Conservation (phyloP, 495 filamentous ascomycete species). For the Ascobolus immersus region DNA sequence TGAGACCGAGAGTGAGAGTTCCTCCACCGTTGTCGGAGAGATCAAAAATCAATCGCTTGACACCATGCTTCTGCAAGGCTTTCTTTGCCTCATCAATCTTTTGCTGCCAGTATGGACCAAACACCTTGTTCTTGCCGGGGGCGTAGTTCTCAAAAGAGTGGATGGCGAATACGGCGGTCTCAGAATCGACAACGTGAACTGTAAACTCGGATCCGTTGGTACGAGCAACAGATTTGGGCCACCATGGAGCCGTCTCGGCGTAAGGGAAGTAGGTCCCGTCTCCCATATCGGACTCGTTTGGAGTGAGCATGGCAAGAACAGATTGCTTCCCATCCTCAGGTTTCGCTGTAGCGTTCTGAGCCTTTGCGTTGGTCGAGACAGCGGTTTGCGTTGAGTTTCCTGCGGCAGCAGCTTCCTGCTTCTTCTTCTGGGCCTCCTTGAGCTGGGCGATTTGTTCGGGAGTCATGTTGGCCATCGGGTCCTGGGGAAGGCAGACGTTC, state of each 20-base stretch:
- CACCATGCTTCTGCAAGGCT: not conserved
- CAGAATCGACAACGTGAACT: constrained; percentile 4
- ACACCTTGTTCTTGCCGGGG: not conserved
- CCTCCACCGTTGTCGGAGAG: constrained; percentile 10
- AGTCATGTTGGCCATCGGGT: not conserved
- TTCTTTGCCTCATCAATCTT: constrained; percentile 3
- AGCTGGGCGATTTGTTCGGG: not conserved
- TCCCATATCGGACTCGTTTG: too few species aligned
- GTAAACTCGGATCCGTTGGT: not conserved
- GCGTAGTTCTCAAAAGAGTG: not conserved
- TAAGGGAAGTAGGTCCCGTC: too few species aligned
- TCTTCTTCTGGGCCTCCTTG: not conserved
- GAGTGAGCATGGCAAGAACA: too few species aligned
- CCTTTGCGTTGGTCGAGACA: too few species aligned
- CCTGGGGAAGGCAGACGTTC: constrained; percentile 5
- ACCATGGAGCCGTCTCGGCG: too few species aligned
- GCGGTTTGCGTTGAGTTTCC: too few species aligned
- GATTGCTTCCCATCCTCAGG: too few species aligned
- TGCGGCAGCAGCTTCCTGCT: too few species aligned
- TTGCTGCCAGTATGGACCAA: not conserved
- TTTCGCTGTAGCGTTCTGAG: too few species aligned
- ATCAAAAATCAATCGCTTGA: constrained; percentile 10
- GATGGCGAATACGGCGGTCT: constrained; percentile 7
- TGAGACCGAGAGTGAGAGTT: constrained; percentile 2
- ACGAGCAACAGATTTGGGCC: not conserved